phyloP scores from a whole-genome alignment of 768 basidiomycete species.

The Podaxis sp. region DNA sequence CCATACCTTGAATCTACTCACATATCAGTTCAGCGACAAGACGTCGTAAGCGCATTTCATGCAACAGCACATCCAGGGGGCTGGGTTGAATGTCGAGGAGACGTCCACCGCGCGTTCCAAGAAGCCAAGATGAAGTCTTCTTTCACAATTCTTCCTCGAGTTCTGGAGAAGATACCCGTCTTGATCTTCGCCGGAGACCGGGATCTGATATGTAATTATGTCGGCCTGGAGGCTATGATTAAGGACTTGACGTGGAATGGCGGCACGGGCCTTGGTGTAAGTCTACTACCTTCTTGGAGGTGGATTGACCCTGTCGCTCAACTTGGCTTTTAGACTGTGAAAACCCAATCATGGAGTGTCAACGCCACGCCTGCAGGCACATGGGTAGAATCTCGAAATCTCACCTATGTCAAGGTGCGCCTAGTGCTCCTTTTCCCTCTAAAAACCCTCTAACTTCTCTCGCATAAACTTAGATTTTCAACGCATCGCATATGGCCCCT shows the following conservation, averaged over 20 bases:
- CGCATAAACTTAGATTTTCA: conserved; percentile 61
- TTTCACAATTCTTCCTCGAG: conserved; percentile 71
- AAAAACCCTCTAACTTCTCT: neutral
- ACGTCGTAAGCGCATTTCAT: conserved; percentile 84
- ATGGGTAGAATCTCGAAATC: conserved; percentile 86
- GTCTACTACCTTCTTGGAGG: conserved; percentile 26
- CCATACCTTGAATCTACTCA: neutral
- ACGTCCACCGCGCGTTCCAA: conserved; percentile 63
- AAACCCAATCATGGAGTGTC: conserved; percentile 75
- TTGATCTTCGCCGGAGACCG: conserved; percentile 94
- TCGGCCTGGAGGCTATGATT: conserved; percentile 87
- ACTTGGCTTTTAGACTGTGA: conserved; percentile 47
- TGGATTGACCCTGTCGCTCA: neutral
- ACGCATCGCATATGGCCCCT: conserved; percentile 96
- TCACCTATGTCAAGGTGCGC: conserved; percentile 88
- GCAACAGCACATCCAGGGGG: conserved; percentile 71
- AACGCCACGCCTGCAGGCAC: conserved; percentile 78
- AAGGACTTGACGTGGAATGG: conserved; percentile 86
- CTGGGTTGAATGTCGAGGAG: conserved; percentile 85
- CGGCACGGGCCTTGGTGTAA: conserved; percentile 76
- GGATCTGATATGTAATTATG: conserved; percentile 95
- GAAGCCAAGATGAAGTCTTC: conserved; percentile 61
- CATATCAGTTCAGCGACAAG: conserved; percentile 47
- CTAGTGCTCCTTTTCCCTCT: neutral
- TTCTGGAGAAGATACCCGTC: conserved; percentile 81